Evolutionary conservation across 179 eudicot genomes (phyloP).

Genomic region (Spinacia oleracea): DNA sequence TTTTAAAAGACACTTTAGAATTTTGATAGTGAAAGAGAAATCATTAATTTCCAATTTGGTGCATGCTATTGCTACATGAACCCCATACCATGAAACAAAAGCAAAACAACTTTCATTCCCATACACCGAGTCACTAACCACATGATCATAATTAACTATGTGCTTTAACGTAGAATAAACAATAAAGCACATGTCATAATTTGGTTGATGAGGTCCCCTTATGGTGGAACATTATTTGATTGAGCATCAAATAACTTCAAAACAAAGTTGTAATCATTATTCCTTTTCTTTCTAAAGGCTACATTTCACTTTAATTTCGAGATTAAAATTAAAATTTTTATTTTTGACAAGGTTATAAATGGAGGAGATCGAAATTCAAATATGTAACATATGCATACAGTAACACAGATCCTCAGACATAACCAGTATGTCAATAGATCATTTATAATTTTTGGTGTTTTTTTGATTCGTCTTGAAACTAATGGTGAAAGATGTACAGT

Average conservation of each 20-base stretch:
- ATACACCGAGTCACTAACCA: conserved; percentile 1
- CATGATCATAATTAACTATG: not conserved
- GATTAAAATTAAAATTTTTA: too few relatives aligned
- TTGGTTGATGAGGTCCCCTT: conserved; percentile 27
- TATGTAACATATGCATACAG: too few relatives aligned
- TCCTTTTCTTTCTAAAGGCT: not conserved
- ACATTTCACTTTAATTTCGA: too few relatives aligned
- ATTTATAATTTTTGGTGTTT: too few relatives aligned
- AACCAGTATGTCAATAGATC: too few relatives aligned
- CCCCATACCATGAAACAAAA: not conserved
- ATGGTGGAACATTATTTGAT: conserved; percentile 30
- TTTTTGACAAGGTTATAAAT: too few relatives aligned
- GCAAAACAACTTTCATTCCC: conserved; percentile 5
- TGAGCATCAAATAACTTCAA: conserved; percentile 30
- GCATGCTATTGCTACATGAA: not conserved
- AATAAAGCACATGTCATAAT: conserved; percentile 10
- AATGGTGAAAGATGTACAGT: too few relatives aligned
- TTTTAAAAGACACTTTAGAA: not conserved
- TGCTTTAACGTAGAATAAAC: not conserved
- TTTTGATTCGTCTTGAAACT: too few relatives aligned
- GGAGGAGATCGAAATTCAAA: too few relatives aligned
- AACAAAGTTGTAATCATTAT: conserved; percentile 37
- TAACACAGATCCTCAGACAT: too few relatives aligned
- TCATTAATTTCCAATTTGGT: conserved; percentile 21
- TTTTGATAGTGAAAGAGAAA: not conserved